Conservation (phyloP, 2,329 filamentous ascomycete genomes). For the Trichoderma afroharzianum region DNA sequence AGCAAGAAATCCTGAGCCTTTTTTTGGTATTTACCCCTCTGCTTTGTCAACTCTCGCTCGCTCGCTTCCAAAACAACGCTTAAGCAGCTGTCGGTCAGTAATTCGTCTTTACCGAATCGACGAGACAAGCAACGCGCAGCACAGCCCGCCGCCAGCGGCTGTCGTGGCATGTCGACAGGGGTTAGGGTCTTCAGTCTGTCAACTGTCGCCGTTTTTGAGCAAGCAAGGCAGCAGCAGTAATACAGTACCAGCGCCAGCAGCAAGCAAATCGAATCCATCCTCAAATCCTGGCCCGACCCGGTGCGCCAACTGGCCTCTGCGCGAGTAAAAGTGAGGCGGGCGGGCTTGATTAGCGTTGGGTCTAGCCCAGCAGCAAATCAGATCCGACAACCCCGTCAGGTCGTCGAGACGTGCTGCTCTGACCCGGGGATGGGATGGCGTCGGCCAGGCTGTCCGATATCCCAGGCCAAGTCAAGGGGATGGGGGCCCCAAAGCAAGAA, state of each 20-base stretch:
- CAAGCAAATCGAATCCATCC: neutral
- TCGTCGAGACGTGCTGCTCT: neutral
- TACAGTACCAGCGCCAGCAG: neutral
- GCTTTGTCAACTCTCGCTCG: too few species aligned
- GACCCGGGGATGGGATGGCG: neutral
- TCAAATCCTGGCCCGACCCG: neutral
- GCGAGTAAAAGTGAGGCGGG: neutral
- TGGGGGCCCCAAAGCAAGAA: neutral
- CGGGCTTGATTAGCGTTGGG: neutral
- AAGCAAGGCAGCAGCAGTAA: neutral
- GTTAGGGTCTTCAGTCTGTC: neutral
- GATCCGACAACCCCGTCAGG: neutral
- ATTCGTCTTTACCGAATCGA: neutral
- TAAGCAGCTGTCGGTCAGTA: neutral
- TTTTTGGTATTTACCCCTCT: neutral
- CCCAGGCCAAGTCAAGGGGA: neutral
- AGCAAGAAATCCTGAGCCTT: neutral
- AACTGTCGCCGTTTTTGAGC: neutral
- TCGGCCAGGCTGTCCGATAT: neutral
- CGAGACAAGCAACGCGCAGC: neutral
- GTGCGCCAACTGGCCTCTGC: neutral
- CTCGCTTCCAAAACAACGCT: neutral
- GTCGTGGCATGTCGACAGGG: neutral
- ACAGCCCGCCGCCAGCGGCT: neutral
- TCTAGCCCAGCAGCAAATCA: neutral